A percentile compares a stretch with the other conserved stretches of the same genome.
These are phyloP conservation scores for Linderina pennispora DNA, from an alignment of 192 early-diverging fungal genomes.

Conservation along the genomic window DNA sequence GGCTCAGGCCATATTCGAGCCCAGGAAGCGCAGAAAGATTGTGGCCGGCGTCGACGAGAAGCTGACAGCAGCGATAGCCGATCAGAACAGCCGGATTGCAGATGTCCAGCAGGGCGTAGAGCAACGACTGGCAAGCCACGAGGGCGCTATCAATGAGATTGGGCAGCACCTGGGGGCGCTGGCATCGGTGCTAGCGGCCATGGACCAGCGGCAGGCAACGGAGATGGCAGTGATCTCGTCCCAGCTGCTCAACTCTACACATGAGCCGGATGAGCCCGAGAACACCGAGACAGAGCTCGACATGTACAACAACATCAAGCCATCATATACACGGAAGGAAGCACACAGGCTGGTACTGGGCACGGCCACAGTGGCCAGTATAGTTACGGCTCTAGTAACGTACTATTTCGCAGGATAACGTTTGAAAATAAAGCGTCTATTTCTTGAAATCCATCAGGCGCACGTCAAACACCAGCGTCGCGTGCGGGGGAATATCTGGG, in stretches of 20 bases:
- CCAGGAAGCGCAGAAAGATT: slow-evolving; percentile 58
- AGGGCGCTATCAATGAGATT: slow-evolving; percentile 5
- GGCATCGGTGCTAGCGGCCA: slow-evolving; percentile 8
- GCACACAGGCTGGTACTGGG: slow-evolving; percentile 17
- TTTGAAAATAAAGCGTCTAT: background rate
- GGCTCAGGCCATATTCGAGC: slow-evolving; percentile 72
- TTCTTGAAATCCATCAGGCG: slow-evolving; percentile 72
- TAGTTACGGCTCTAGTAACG: slow-evolving; percentile 6
- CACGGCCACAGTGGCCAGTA: slow-evolving; percentile 9
- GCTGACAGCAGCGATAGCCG: slow-evolving; percentile 40
- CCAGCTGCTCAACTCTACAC: background rate
- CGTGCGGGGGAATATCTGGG: slow-evolving; percentile 87
- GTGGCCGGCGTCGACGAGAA: slow-evolving; percentile 62
- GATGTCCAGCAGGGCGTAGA: background rate
- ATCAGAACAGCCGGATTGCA: slow-evolving; percentile 25
- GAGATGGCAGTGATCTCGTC: slow-evolving; percentile 2
- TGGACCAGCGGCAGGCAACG: slow-evolving; percentile 14
- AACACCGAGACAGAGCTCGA: slow-evolving; percentile 41
- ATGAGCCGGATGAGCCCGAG: background rate
- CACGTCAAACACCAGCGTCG: slow-evolving; percentile 87
- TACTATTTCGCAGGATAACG: slow-evolving; percentile 4
- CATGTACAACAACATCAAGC: slow-evolving; percentile 9
- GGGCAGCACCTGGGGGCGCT: slow-evolving; percentile 14
- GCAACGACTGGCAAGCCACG: slow-evolving; percentile 8
- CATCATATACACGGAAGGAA: slow-evolving; percentile 10